A percentile compares a stretch with the other conserved stretches of the same genome.
phyloP scores from a whole-genome alignment of 805 yeast species.

The Zygoascus bituminiphila region DNA sequence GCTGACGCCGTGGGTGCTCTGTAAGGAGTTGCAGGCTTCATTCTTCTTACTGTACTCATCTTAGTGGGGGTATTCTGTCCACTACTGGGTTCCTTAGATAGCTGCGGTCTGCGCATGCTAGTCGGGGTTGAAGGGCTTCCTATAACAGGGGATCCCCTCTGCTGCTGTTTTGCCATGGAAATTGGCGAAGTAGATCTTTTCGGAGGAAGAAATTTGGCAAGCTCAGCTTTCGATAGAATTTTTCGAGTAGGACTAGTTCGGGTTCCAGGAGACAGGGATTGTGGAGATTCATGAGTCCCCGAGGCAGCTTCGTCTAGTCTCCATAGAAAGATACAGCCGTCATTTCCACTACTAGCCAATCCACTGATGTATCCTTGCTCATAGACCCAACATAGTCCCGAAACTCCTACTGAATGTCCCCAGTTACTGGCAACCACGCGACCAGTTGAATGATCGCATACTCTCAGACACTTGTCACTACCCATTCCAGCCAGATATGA shows the following conservation, averaged over 20 bases:
- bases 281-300: not conserved
- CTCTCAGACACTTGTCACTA: conserved; percentile 50
- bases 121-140: not conserved
- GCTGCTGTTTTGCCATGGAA: not conserved
- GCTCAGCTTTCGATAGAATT: conserved; percentile 17
- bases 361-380: not conserved
- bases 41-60: conserved; percentile 2
- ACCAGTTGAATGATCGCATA: conserved; percentile 40
- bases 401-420: conserved; percentile 51
- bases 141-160: conserved; percentile 3
- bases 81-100: not conserved
- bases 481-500: conserved; percentile 27
- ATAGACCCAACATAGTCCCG: conserved; percentile 31
- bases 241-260: conserved; percentile 15
- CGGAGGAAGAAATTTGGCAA: conserved; percentile 12
- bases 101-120: not conserved
- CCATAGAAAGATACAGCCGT: conserved; percentile 25
- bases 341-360: conserved; percentile 20
- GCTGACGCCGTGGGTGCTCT: not conserved
- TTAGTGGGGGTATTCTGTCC: not conserved
- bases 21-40: not conserved
- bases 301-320: not conserved
- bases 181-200: conserved; percentile 2
- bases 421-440: conserved; percentile 43
- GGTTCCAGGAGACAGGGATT: not conserved